These are phyloP conservation scores for Neocatenulostroma microsporum DNA, from an alignment of 2,329 filamentous ascomycete genomes.

Conservation along the genomic window DNA sequence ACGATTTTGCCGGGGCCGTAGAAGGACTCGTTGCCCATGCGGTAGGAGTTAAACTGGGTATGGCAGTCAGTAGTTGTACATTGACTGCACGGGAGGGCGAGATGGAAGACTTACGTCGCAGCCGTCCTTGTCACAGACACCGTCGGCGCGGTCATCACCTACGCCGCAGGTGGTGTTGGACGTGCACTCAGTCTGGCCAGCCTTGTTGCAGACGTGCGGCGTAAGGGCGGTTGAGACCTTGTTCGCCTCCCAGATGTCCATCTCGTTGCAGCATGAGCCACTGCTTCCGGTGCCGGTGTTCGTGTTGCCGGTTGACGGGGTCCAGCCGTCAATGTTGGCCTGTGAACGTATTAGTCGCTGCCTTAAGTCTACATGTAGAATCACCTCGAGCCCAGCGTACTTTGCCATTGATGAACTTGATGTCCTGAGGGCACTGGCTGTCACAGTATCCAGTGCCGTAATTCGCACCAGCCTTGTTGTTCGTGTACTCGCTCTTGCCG, in stretches of 20 bases:
- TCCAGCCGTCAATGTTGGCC: conserved; percentile 41
- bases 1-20: conserved; percentile 53
- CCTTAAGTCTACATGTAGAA: no score
- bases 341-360: conserved; percentile 10
- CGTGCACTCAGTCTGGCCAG: conserved; percentile 44
- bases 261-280: conserved; percentile 60
- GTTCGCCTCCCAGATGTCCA: conserved; percentile 65
- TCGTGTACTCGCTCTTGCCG: conserved; percentile 43
- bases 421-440: conserved; percentile 36
- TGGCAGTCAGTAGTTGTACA: no score
- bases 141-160: conserved; percentile 39
- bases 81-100: neutral
- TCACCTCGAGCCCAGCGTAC: neutral
- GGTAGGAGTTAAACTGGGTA: conserved; percentile 50
- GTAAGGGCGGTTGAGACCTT: conserved; percentile 56
- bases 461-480: conserved; percentile 36
- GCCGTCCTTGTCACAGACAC: conserved; percentile 59
- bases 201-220: conserved; percentile 54
- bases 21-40: conserved; percentile 55
- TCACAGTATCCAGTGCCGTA: conserved; percentile 55
- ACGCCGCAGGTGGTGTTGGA: conserved; percentile 34
- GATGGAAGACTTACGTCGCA: conserved; percentile 42
- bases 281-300: conserved; percentile 25
- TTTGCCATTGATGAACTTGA: conserved; percentile 24
- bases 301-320: conserved; percentile 16